Evolutionary conservation across 2,329 filamentous ascomycete genomes (phyloP).

Genomic region (Bipolaris victoriae): DNA sequence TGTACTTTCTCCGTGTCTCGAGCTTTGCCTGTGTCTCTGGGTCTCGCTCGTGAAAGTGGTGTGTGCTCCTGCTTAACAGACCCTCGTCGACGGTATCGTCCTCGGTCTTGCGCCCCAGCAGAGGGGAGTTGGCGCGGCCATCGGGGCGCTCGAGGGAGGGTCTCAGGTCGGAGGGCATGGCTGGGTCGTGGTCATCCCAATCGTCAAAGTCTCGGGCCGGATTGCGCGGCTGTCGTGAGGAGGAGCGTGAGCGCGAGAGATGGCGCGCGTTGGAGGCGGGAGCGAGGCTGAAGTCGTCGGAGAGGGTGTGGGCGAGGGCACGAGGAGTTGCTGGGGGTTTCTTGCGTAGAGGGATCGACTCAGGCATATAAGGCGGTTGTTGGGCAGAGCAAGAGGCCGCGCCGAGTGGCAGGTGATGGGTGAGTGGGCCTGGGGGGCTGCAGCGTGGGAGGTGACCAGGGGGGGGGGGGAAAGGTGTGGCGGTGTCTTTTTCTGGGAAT

Average conservation of each 20-base stretch:
- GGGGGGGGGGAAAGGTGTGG: constrained; percentile 11
- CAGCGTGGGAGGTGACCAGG: constrained; percentile 9
- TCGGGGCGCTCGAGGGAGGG: constrained; percentile 49
- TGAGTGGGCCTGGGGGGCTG: constrained; percentile 6
- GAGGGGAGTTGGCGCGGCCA: constrained; percentile 57
- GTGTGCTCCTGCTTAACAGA: constrained; percentile 62
- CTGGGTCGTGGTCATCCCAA: constrained; percentile 53
- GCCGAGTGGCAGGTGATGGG: constrained; percentile 14
- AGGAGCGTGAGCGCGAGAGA: constrained; percentile 27
- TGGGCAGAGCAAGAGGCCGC: constrained; percentile 23
- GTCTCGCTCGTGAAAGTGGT: constrained; percentile 72
- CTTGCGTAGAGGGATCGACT: constrained; percentile 45
- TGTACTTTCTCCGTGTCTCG: constrained; percentile 81
- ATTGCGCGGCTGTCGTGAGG: constrained; percentile 27
- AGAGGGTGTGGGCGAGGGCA: constrained; percentile 23
- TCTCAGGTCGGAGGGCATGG: constrained; percentile 59
- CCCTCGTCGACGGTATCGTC: constrained; percentile 48
- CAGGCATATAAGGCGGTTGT: constrained; percentile 46
- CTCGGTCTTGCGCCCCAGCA: constrained; percentile 56
- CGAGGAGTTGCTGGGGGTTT: constrained; percentile 27
- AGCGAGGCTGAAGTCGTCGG: constrained; percentile 25
- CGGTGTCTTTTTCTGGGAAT: not conserved
- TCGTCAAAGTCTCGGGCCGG: constrained; percentile 52
- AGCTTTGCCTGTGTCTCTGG: constrained; percentile 68
- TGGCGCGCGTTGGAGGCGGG: constrained; percentile 29